Percentiles rank a stretch among this genome's conserved stretches.
These are phyloP conservation scores for Malus sylvestris DNA, from an alignment of 306 rosid genomes.

Conservation along the genomic window DNA sequence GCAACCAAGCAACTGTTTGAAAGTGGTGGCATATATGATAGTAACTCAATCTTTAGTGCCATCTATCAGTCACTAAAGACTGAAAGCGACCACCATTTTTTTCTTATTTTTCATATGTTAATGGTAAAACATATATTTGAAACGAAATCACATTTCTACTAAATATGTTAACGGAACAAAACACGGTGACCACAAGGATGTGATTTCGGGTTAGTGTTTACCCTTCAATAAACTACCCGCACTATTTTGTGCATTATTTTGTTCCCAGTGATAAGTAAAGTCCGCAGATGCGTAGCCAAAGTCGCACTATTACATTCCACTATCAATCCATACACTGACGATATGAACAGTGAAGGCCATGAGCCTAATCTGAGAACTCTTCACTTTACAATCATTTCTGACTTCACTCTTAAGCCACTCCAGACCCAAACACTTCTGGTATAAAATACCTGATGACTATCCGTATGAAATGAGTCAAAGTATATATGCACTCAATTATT, in stretches of 20 bases:
- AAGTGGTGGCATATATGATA: neutral
- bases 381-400: neutral
- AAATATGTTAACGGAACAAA: too few species aligned
- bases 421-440: neutral
- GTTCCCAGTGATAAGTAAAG: neutral
- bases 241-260: neutral
- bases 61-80: neutral
- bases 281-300: slow-evolving; percentile 5
- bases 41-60: neutral
- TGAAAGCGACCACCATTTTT: neutral
- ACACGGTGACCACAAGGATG: too few species aligned
- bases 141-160: too few species aligned
- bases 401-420: slow-evolving; percentile 29
- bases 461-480: slow-evolving; percentile 1
- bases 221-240: too few species aligned
- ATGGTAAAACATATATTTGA: too few species aligned
- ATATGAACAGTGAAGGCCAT: neutral
- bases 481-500: neutral
- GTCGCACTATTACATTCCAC: neutral
- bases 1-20: neutral
- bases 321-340: neutral
- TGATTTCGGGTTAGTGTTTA: neutral
- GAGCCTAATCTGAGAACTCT: neutral
- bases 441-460: slow-evolving; percentile 1
- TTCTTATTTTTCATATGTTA: neutral